phyloP scores from a whole-genome alignment of 2,329 filamentous ascomycete species.

The Dactylellina sp. region DNA sequence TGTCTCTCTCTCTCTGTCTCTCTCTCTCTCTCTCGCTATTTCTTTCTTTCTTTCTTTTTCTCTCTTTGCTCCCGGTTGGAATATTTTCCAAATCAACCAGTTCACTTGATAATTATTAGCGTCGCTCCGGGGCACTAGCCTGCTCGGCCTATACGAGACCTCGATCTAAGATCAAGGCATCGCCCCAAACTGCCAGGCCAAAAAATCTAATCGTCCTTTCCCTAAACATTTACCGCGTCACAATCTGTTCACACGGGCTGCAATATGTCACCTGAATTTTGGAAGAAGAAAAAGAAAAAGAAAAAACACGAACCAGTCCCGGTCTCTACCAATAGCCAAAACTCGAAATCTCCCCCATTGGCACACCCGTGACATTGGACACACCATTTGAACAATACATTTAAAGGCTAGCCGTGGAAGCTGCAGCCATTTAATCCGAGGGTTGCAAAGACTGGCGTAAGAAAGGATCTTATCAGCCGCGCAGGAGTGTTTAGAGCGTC shows the following conservation, averaged over 20 bases:
- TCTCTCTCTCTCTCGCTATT: constrained; percentile 1
- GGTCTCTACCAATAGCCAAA: constrained; percentile 31
- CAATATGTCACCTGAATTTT: constrained; percentile 35
- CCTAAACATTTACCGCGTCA: constrained; percentile 33
- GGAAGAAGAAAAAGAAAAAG: constrained; percentile 15
- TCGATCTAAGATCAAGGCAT: constrained; percentile 48
- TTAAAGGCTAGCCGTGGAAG: constrained; percentile 1
- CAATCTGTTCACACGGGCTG: constrained; percentile 26
- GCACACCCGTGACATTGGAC: constrained; percentile 31
- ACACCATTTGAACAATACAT: constrained; percentile 28
- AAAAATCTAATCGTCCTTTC: constrained; percentile 33
- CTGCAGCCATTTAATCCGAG: constrained; percentile 16
- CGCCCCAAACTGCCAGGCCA: constrained; percentile 29
- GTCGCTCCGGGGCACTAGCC: constrained; percentile 8
- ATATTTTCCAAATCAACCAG: constrained; percentile 34
- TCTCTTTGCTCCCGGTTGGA: constrained; percentile 44
- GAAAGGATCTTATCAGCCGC: constrained; percentile 55
- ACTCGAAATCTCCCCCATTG: not conserved
- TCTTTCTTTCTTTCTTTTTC: constrained; percentile 2
- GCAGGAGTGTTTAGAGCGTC: constrained; percentile 48
- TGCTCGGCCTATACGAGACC: constrained; percentile 40
- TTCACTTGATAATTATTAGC: constrained; percentile 20
- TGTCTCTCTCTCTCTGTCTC: not conserved
- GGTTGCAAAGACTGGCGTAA: constrained; percentile 14
- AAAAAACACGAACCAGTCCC: constrained; percentile 11